Evolutionary conservation across 164 flowering plant species (phyloP), one percentile per base, ranked within the genome.

Genomic region (Houttuynia cordata): DNA sequence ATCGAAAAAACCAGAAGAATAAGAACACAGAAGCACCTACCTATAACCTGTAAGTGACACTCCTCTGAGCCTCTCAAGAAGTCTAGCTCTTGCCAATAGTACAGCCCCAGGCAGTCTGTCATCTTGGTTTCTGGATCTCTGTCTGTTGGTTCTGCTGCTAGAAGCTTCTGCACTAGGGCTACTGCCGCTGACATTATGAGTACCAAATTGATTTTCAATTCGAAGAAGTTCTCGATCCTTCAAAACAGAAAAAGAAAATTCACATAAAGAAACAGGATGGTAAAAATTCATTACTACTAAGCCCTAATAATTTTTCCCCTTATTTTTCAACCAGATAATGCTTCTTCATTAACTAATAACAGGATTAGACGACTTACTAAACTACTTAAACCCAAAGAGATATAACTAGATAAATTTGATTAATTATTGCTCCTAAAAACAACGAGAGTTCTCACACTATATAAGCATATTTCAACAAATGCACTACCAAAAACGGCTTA

Each of bases 81-180:
- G 96, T 75, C 98, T 82, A 73, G 81, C 83, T 76, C 94, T 81
- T 53, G 98, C 98, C 61, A 79, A 87, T 37, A 91, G 74, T 37
- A 88, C 96, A 64, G 84, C 70, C 63, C 92, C 85, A 64, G 96
- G 97, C 64, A 91, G 91, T 67, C 90, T 74, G 14, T 82, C 87
- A 73, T 59, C 76, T n/a, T 66, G 68, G 17, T 17, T 45, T 24
- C 56, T 58, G 40, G 63, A 45, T 50, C 75, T 65, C 20, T 61
- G 67, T 21, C 75, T 66, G 53, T 54, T 71, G 59, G 67, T 73
- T 65, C 66, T 51, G 45, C 66, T 70, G 50, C 73, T 71, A 14
- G 64, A 62, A 58, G 57, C 54, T 49, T 69, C 83, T 4, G 60
- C 8, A 37, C 51, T 59, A 13, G 25, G 51, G 54, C 53, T 62